These are phyloP conservation scores for Cladosporium cucumerinum DNA, from an alignment of 2,329 filamentous ascomycete genomes.

Conservation along the genomic window DNA sequence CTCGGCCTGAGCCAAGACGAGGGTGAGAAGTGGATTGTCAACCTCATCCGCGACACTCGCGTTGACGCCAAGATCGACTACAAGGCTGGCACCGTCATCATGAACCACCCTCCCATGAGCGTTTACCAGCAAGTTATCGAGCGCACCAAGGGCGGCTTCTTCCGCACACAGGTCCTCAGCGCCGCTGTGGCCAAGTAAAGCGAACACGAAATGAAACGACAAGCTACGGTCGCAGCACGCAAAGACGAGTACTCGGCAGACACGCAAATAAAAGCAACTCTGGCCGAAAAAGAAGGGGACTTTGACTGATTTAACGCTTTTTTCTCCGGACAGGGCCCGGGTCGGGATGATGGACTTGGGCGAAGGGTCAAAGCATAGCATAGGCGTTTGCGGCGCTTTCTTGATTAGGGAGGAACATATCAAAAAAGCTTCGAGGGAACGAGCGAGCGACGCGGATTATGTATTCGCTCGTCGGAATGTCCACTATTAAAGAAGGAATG, in stretches of 20 bases:
- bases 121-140: slow-evolving; percentile 99
- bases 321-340: slow-evolving; percentile 11
- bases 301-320: slow-evolving; percentile 10
- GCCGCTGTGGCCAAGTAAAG: slow-evolving; percentile 48
- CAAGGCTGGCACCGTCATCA: slow-evolving; percentile 95
- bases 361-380: slow-evolving; percentile 24
- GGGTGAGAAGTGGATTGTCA: slow-evolving; percentile 99
- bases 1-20: slow-evolving; percentile 90
- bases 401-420: slow-evolving; percentile 12
- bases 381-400: slow-evolving; percentile 25
- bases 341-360: slow-evolving; percentile 4
- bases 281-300: not conserved
- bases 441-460: not conserved
- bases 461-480: not conserved
- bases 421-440: slow-evolving; percentile 6
- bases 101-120: slow-evolving; percentile 98
- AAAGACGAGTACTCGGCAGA: not conserved
- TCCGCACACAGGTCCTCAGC: slow-evolving; percentile 91
- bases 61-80: slow-evolving; percentile 99
- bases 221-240: slow-evolving; percentile 13
- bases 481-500: slow-evolving; percentile 6
- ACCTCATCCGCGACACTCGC: slow-evolving; percentile 94
- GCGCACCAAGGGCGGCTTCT: slow-evolving; percentile 97
- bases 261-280: not conserved
- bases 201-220: slow-evolving; percentile 10